These are phyloP conservation scores for Cutaneotrichosporon sp. DNA, from an alignment of 1,284 basidiomycete genomes.

Conservation along the genomic window DNA sequence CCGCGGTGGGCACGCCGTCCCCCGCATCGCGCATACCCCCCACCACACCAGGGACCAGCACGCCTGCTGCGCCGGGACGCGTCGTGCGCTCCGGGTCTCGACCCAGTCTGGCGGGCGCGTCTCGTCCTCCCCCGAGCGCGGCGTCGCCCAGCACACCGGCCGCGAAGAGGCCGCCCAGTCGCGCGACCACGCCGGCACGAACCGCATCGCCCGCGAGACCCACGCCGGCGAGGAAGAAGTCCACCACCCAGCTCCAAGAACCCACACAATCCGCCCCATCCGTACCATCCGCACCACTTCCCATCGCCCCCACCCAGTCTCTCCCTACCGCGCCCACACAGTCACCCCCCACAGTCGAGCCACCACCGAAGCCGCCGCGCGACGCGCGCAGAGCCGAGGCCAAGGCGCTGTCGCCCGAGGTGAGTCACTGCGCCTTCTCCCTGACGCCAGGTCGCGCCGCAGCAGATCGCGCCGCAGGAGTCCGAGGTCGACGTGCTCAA, in stretches of 20 bases:
- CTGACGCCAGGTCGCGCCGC: not conserved
- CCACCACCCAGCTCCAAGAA: not conserved
- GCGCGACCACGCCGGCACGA: not conserved
- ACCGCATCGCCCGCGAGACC: not conserved
- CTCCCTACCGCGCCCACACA: not conserved
- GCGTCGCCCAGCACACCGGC: not conserved
- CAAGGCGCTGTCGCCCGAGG: not conserved
- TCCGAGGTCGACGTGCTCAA: not conserved
- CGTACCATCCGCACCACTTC: not conserved
- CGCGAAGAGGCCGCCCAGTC: not conserved
- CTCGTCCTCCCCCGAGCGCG: not conserved
- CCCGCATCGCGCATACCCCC: not conserved
- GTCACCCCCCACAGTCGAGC: not conserved
- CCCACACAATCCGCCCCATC: not conserved
- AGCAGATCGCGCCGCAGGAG: not conserved
- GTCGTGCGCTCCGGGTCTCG: not conserved
- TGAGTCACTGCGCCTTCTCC: not conserved
- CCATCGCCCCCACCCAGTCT: not conserved
- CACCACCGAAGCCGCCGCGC: slow-evolving; percentile 3
- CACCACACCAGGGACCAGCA: not conserved
- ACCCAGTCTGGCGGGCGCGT: not conserved
- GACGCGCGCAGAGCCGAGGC: not conserved
- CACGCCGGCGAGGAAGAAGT: not conserved
- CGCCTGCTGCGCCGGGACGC: not conserved
- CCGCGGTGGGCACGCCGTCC: not conserved